phyloP scores from a whole-genome alignment of 2,329 filamentous ascomycete species.

The Sporothrix dimorphospora region DNA sequence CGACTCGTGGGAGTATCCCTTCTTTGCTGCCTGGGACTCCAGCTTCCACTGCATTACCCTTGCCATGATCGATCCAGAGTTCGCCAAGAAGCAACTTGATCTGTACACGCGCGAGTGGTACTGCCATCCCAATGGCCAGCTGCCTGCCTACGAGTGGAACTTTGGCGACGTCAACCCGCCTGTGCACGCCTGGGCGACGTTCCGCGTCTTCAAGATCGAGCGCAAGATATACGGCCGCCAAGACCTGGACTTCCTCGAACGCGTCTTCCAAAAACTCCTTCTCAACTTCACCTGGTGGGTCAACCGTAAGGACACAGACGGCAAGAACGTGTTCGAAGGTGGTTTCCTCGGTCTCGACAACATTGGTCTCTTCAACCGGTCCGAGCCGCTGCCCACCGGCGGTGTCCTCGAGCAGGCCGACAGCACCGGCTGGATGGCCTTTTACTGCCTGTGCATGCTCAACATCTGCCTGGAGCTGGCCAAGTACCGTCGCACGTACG shows the following conservation, averaged over 20 bases:
- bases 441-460: conserved; percentile 94
- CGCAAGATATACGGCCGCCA: conserved; percentile 95
- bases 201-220: conserved; percentile 97
- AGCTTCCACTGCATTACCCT: conserved; percentile 96
- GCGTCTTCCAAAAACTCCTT: conserved; percentile 93
- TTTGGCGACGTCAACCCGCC: conserved; percentile 97
- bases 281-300: conserved; percentile 99
- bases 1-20: conserved; percentile 97
- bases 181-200: conserved; percentile 94
- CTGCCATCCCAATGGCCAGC: conserved; percentile 94
- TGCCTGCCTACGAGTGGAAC: conserved; percentile 95
- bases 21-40: conserved; percentile 96
- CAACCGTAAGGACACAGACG: conserved; percentile 90
- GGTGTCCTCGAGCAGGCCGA: conserved; percentile 94
- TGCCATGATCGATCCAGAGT: conserved; percentile 96
- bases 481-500: conserved; percentile 92
- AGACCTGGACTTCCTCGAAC: conserved; percentile 92
- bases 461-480: conserved; percentile 95
- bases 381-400: conserved; percentile 89
- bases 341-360: conserved; percentile 96
- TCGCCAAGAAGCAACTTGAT: conserved; percentile 97
- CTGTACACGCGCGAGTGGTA: conserved; percentile 98
- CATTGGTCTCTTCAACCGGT: conserved; percentile 96
- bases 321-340: conserved; percentile 97
- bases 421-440: conserved; percentile 98